These are phyloP conservation scores for Zygosaccharomyces gambellarensis DNA, from an alignment of 805 yeast genomes.

Conservation along the genomic window DNA sequence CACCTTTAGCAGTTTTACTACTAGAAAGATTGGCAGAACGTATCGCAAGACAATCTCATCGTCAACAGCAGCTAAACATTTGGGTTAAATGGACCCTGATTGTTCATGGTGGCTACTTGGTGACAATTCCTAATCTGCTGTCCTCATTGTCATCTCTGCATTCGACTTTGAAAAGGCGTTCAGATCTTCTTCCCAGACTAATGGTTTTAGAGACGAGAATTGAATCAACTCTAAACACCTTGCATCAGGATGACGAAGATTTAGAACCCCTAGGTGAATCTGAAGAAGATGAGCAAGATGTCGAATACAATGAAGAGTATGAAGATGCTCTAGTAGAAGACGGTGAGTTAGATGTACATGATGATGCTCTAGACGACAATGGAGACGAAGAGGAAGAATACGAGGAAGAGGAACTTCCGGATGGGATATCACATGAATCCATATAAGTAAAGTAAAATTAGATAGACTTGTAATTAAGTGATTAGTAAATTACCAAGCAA, in stretches of 20 bases:
- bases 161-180: slow-evolving; percentile 58
- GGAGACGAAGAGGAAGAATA: slow-evolving; percentile 32
- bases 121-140: slow-evolving; percentile 43
- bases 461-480: slow-evolving; percentile 1
- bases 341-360: slow-evolving; percentile 40
- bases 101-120: slow-evolving; percentile 69
- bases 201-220: slow-evolving; percentile 79
- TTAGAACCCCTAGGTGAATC: slow-evolving; percentile 31
- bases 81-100: slow-evolving; percentile 91
- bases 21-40: slow-evolving; percentile 57
- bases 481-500: background rate
- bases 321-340: slow-evolving; percentile 46
- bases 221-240: slow-evolving; percentile 62
- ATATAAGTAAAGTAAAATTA: background rate
- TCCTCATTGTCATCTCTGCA: slow-evolving; percentile 59
- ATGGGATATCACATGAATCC: slow-evolving; percentile 1
- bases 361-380: slow-evolving; percentile 33
- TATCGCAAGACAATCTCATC: slow-evolving; percentile 52
- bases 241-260: slow-evolving; percentile 39
- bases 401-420: slow-evolving; percentile 7
- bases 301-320: slow-evolving; percentile 69
- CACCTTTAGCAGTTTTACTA: slow-evolving; percentile 49
- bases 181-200: slow-evolving; percentile 64
- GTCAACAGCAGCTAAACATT: slow-evolving; percentile 47
- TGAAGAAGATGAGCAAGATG: slow-evolving; percentile 40